A percentile compares a stretch with the other conserved stretches of the same genome.
Conservation (phyloP, 2,329 filamentous ascomycete species). For the Neofusicoccum kwambonambiense region DNA sequence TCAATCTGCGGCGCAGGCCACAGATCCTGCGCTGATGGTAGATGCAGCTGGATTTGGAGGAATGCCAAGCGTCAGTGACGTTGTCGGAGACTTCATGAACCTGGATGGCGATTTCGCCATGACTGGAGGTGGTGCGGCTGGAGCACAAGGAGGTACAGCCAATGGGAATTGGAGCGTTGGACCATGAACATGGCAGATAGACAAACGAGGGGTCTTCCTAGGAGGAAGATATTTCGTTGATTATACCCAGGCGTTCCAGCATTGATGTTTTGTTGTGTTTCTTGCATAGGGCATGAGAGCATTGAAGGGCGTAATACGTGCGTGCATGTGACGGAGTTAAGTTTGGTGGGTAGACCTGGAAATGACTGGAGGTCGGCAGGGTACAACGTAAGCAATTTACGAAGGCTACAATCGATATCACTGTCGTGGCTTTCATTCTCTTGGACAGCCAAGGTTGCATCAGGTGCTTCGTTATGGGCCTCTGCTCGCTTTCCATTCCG, state of each 20-base stretch:
- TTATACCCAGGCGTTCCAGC: constrained; percentile 9
- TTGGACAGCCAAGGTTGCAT: no score
- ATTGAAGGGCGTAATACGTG: not conserved
- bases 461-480: no score
- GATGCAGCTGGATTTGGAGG: not conserved
- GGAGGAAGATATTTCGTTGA: not conserved
- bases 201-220: no score
- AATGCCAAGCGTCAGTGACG: constrained; percentile 19
- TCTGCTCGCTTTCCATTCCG: no score
- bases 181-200: not conserved
- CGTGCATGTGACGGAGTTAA: not conserved
- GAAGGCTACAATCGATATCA: no score
- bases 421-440: no score
- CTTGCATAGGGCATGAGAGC: not conserved
- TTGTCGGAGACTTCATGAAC: constrained; percentile 37
- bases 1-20: constrained; percentile 14
- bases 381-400: no score
- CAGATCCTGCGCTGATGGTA: constrained; percentile 1
- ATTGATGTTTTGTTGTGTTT: not conserved
- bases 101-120: constrained; percentile 13
- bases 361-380: no score
- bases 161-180: not conserved
- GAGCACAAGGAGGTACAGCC: not conserved
- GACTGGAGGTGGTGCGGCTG: not conserved
- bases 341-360: no score